Base-by-base conservation (phyloP, 2,329 filamentous ascomycete genomes). In the Chalaropsis ovoidea region DNA sequence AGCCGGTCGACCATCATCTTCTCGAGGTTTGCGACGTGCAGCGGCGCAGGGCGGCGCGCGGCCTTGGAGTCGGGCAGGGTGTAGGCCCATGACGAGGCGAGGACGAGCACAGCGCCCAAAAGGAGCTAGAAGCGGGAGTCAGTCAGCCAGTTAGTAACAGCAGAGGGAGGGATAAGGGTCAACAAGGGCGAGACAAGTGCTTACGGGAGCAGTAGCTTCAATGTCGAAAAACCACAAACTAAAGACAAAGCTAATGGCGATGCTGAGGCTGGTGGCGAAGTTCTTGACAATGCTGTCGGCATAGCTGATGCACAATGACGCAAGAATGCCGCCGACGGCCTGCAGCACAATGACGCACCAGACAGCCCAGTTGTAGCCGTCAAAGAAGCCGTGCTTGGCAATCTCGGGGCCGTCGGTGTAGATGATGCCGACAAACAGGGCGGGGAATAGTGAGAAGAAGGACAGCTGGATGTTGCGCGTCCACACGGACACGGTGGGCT, bases 381-480 rank as follows among this genome's bases (percentile, higher is more conserved):
- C 87, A 70, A 99, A 97, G 76, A 97, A 95, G 13, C 94, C 94
- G 68, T 89, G 85, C 74, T 87, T 84, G 31, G 86, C 82, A 69
- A 99, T 91, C 49, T 88, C 86, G 68, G 86, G 84, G 31, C 93
- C 94, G 70, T 99, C 94, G 69, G 90, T 89, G 76, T 89, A 89
- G 2, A 95, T 77, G 5, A 97, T 87, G 1, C 93, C 94, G 63
- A 95, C 81, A 66, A 97, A 85, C 0, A 96, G 79, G 0, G 92
- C 89, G 0, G 93, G 90, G 71, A 96, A 93, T 1, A 97, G 79
- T 0, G 92, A 96, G 77, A 96, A 99, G 72, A 96, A 89, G 0
- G 91, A 92, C 27, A 99, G 79, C 75, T 99, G 94, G 60, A 96
- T 88, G 73, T 97, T 99, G 68, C 94, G 86, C 54, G 94, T 86